These are phyloP conservation scores for Kuraishia cidri DNA, from an alignment of 805 yeast genomes.

Conservation along the genomic window DNA sequence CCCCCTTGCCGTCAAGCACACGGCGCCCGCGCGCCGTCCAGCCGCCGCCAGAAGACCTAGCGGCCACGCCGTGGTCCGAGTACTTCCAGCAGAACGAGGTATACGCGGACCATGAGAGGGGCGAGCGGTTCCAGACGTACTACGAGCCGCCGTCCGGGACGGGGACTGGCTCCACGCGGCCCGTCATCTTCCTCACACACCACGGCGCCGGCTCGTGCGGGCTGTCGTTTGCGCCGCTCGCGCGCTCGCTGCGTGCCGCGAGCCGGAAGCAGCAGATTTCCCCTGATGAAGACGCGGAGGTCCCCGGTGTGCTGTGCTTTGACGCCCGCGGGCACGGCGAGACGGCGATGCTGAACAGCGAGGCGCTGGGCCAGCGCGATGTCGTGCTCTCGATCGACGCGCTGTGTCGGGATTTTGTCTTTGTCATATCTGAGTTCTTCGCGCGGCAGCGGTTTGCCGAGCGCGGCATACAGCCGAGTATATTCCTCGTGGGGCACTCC, in stretches of 20 bases:
- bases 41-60: too few relatives aligned
- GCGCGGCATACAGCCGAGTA: slow-evolving; percentile 16
- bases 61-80: too few relatives aligned
- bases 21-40: too few relatives aligned
- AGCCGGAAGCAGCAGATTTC: slow-evolving; percentile 5
- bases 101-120: slow-evolving; percentile 2
- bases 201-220: slow-evolving; percentile 97
- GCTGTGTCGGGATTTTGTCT: slow-evolving; percentile 49
- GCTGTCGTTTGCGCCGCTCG: slow-evolving; percentile 59
- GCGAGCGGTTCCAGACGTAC: slow-evolving; percentile 41
- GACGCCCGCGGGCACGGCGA: slow-evolving; percentile 87
- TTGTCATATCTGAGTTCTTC: slow-evolving; percentile 33
- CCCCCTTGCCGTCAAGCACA: too few relatives aligned
- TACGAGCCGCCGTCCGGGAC: slow-evolving; percentile 39
- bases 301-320: slow-evolving; percentile 59
- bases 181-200: slow-evolving; percentile 60
- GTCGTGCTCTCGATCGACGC: slow-evolving; percentile 34
- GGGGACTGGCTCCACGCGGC: slow-evolving; percentile 23
- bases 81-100: slow-evolving; percentile 1
- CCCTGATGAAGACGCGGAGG: slow-evolving; percentile 15
- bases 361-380: slow-evolving; percentile 12
- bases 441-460: slow-evolving; percentile 7
- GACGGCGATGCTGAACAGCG: slow-evolving; percentile 21
- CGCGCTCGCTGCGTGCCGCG: slow-evolving; percentile 29
- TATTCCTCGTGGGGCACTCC: slow-evolving; percentile 80